Evolutionary conservation across 1,139 yeast species (phyloP), one percentile per base, ranked within the genome.

Genomic region (Sporopachydermia cereana): DNA sequence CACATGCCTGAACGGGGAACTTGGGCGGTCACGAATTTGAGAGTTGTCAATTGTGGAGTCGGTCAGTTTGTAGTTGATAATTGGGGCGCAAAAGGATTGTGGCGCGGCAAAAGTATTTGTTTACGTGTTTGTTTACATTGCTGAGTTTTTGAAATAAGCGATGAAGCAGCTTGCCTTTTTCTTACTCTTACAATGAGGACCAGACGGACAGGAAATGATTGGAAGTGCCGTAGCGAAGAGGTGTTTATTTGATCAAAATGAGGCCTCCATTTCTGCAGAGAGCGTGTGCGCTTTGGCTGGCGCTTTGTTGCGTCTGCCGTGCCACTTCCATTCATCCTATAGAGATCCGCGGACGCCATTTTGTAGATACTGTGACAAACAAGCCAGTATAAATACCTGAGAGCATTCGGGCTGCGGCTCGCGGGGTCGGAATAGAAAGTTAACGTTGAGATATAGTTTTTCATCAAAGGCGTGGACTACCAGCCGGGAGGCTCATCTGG

Each of bases 401-500:
- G n/a, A n/a, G n/a, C 14, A 24, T 12, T 30, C 17, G 4, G n/a
- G 16, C 7, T 27, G n/a, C 44, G 29, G 36, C 34, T 39, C n/a
- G n/a, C 17, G 22, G 14, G 20, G 20, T 17, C 22, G 3, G 17
- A 16, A 39, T 18, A 46, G 44, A 24, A 53, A 46, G 45, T 54
- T 44, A 18, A 18, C 41, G 17, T 9, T 21, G 5, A 42, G 34
- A 43, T 39, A 29, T 48, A 79, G 84, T 91, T 91, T 57, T 80
- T 74, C 55, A 72, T 91, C 41, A 79, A 75, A 57, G 96, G 96
- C 18, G 71, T 77, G 9, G 95, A 85, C 57, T 86, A 86, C 58
- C 95, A 85, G 59, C 95, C 95, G 0, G 94, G 94, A 22, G 95
- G 95, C 1, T 77, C 94, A 0, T 79, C 95, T 0, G 82, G 76